Evolutionary conservation across 106 monocot species (phyloP).

Genomic region (Acanthochlamys bracteata): DNA sequence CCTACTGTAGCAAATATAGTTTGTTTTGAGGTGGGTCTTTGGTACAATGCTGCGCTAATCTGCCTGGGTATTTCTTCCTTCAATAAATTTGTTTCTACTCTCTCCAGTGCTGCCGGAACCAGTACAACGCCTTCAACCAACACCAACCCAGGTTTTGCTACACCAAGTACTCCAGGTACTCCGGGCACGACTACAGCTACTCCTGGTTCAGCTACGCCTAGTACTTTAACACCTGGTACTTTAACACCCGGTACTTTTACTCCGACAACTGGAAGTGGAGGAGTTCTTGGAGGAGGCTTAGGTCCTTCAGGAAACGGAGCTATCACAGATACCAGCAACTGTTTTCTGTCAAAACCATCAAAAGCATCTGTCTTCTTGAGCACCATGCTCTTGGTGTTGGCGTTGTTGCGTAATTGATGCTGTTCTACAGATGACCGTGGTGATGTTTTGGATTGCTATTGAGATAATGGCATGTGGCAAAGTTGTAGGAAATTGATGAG

Average conservation of each 20-base stretch:
- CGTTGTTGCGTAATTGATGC: too few species aligned
- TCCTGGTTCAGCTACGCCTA: too few species aligned
- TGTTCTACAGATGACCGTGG: too few species aligned
- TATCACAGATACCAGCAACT: background rate
- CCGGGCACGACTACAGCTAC: background rate
- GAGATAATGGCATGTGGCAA: too few species aligned
- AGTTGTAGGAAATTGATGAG: too few species aligned
- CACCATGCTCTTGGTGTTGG: too few species aligned
- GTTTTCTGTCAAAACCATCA: background rate
- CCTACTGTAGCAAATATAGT: too few species aligned
- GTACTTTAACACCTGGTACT: background rate
- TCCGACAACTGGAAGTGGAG: slow-evolving; percentile 9
- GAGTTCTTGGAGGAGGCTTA: background rate
- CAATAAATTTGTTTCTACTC: background rate
- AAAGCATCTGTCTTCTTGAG: background rate
- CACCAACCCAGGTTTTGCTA: background rate
- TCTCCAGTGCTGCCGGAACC: slow-evolving; percentile 16
- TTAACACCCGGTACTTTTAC: background rate
- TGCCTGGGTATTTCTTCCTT: background rate
- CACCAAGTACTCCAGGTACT: too few species aligned
- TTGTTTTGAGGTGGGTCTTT: too few species aligned
- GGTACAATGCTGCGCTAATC: too few species aligned
- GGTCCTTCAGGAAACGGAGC: background rate
- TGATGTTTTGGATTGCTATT: too few species aligned
- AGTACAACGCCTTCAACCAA: background rate